Evolutionary conservation across 441 rosid genomes (phyloP), one percentile per base, ranked within the genome.

Genomic region (Mallotus japonicus): DNA sequence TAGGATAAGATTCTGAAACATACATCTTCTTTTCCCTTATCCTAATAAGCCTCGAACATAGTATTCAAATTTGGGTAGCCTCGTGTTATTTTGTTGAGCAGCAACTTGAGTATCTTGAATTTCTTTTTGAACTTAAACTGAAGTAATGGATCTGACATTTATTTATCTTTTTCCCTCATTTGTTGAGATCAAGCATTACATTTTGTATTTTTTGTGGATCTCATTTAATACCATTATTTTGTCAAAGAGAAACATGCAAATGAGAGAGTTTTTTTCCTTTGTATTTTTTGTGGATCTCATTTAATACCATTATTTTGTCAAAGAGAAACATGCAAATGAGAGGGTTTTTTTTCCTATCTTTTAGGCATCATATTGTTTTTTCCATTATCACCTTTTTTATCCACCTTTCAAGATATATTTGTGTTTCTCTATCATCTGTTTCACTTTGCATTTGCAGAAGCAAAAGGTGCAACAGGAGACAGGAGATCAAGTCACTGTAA

Each of bases 401-500:
- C 2, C 54, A 40, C 7, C 46, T 62, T 32, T 32, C 2, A 3
- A 2, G 17, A 16, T 10, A 17, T 17, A 47, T 46, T 47, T 47
- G 40, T 58, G 40, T 47, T 65, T 24, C 24, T 49, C 57, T 54
- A 40, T 59, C 1, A 32, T 19, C 62, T 65, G 69, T 76, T 75
- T 55, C 71, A n/a, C 57, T 67, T 76, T 50, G 72, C 40, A 24
- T 76, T 61, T 22, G 59, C 83, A 94, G 99, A 91, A 91, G 82
- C 97, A 83, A 65, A 89, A 88, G 82, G 80, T 79, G 71, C 86
- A 76, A 69, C 77, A 83, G 70, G 93, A 81, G 51, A 75, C 88
- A 0, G 87, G 74, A 57, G 73, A 79, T 6, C 82, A 82, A 77
- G 72, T 73, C 37, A 69, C 85, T 16, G 79, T 53, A 40, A 69